Evolutionary conservation across 2,329 filamentous ascomycete species (phyloP), one percentile per base, ranked within the genome.

Genomic region (Trichophyton rubrum): DNA sequence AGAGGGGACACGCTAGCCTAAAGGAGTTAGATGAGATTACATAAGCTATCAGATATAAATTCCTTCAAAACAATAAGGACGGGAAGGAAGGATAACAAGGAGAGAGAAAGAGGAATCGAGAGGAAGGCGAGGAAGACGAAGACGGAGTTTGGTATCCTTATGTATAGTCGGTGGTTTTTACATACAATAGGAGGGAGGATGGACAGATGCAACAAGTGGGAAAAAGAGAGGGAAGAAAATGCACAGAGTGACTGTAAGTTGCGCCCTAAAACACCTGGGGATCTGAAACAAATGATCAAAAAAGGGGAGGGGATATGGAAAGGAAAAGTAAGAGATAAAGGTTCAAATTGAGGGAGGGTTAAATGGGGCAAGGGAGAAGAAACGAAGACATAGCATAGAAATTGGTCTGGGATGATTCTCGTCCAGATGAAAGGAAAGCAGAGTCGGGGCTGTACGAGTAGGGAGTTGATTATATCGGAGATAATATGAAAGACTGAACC

Each of bases 211-310:
- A 53, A 33, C 24, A 56, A 9, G 33, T 13, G 33, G 33, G 9
- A 3, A 13, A 38, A 13, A 38, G 35, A n/a, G 55, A 40, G 22
- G 9, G 7, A 40, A 40, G 22, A 20, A 17, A 57, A 33, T 38
- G 51, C 51, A 33, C 51, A 56, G 13, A 56, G 15, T 30, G 51
- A 56, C 13, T 56, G 43, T 53, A 15, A 30, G 49, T 30, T 38
- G 55, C 55, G 55, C 55, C 55, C 33, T 57, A 57, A 57, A 57
- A 57, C 55, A 40, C 55, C 55, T 57, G 15, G 24, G 55, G 38
- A 40, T 41, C 55, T 41, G 33, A 57, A 40, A 56, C 27, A 56
- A 24, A 53, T n/a, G 22, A 22, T 47, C 43, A 47, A 47, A 47
- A 47, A 47, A 5, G 43, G 33, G 33, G 33, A n/a, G n/a, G 33